Evolutionary conservation across 345 rosid species (phyloP), one percentile per base, ranked within the genome.

Genomic region (Aegle marmelos): DNA sequence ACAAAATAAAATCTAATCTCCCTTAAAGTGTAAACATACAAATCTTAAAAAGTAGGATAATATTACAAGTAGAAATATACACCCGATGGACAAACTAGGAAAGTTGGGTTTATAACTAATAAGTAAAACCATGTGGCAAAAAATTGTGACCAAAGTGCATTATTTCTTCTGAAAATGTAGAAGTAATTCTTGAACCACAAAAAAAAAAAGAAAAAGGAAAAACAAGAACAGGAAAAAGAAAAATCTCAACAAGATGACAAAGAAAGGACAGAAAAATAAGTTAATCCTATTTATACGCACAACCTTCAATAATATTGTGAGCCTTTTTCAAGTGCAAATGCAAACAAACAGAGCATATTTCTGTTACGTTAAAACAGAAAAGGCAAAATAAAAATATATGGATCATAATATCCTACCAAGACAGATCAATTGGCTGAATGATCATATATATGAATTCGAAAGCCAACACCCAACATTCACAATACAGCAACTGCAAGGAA

Each of bases 391-490:
- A 27, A 33, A 50, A 7, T 41, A 4, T 1, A 50, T 21, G 33
- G 34, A 27, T 41, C 21, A 45, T n/a, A 54, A 36, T n/a, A 59
- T 69, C 56, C 54, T 21, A 50, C 24, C 54, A 9, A 53, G 30
- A 74, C 2, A 30, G 6, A 53, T 19, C 74, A 65, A 64, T 34
- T 11, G 28, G 24, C 27, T 25, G 30, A 78, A 56, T 34, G 19
- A 77, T 48, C 16, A 7, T 30, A 37, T 19, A 50, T 16, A 53
- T 34, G 7, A 28, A n/a, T 19, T 24, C 19, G 16, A 24, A 68
- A 75, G 27, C 74, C 50, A 58, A 34, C 19, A 70, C 34, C n/a
- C 10, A 72, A 27, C 45, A 61, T 76, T 34, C 70, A 76, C 25
- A 72, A 64, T 25, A 25, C 4, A 37, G 25, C 59, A 41, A 56